Base-by-base conservation (phyloP, 2,329 filamentous ascomycete species). In the Colletotrichum graminicola region DNA sequence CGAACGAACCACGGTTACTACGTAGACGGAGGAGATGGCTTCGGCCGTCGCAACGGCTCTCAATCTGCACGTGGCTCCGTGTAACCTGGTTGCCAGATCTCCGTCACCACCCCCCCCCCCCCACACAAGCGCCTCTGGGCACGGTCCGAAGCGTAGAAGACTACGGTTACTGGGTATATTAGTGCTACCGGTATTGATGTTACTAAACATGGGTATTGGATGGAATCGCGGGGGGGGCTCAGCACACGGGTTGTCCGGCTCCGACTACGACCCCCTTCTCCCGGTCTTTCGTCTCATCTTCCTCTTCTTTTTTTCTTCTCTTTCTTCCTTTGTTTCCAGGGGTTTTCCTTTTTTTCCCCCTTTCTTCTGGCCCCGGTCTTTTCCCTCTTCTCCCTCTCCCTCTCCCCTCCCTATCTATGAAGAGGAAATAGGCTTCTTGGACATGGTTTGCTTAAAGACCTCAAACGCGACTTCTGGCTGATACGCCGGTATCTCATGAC, bases 401-500 rank as follows among this genome's bases (percentile, higher is more conserved):
- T 47, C 21, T 23, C 10, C 2, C 6, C 14, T 12, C 1, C 16
- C 1, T 26, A 11, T n/a, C 21, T 36, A 69, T 12, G 54, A 51
- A 0, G 59, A 74, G 0, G 47, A 64, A 32, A 88, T 80, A 62
- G 89, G 86, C 75, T 79, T 81, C 29, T 84, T 83, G 47, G 79
- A 82, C 72, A 90, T 81, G 5, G 87, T 87, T 21, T 88, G 84
- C 60, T 83, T 82, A 75, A 89, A 89, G 63, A 87, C 78, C 67
- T 80, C 72, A 0, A 74, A n/a, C 0, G 74, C 73, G 1, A 74
- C 73, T 45, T 75, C 66, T 0, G 74, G 74, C 52, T 74, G 71
- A 49, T 75, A 75, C 1, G 73, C 62, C 18, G 73, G 72, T 3
- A 75, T 23, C 70, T 83, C 79, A 71, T 85, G 84, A 0, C 84